Base-by-base conservation (phyloP, 2,329 filamentous ascomycete species). In the Ceratocystis harringtonii region DNA sequence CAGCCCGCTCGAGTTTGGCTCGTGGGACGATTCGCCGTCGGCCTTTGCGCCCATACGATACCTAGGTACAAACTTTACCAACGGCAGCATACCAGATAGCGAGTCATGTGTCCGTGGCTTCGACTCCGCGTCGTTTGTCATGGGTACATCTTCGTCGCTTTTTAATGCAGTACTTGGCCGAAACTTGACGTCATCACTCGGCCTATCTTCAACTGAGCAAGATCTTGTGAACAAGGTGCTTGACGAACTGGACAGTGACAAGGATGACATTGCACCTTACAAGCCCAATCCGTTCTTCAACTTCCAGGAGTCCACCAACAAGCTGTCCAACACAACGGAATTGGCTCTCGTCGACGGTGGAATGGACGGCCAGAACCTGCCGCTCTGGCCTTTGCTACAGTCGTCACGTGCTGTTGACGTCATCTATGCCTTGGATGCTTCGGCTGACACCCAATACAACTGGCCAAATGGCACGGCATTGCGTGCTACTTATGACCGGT, bases 271-370 rank as follows among this genome's bases (percentile, higher is more conserved):
- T 69, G 89, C 90, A 0, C 81, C 88, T 73, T 87, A 82, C 76
- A 74, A 73, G 0, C 82, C 81, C 5, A 88, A 88, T 73, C 86
- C 83, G 78, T 72, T 78, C 72, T 73, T 79, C 69, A 74, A 78
- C 67, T 85, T 78, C 75, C 80, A 83, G 70, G 70, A 75, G 1
- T 71, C 62, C 74, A 69, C 82, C 66, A 76, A 76, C 70, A 71
- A 76, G 6, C 74, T 74, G 68, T 70, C 75, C 73, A 41, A 81
- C 77, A 28, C 76, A 1, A 75, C 79, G 6, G 73, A 77, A 12
- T 81, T 95, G 12, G 88, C 86, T 2, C 80, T 95, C 2, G 89
- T 92, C 12, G 90, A 95, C 70, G 90, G 90, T 45, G 89, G 90
- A 28, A 84, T 89, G 72, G 89, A 94, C 73, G 73, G 82, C 1